phyloP scores from a whole-genome alignment of 2,329 filamentous ascomycete genomes.

The Periglandula ipomoeae region DNA sequence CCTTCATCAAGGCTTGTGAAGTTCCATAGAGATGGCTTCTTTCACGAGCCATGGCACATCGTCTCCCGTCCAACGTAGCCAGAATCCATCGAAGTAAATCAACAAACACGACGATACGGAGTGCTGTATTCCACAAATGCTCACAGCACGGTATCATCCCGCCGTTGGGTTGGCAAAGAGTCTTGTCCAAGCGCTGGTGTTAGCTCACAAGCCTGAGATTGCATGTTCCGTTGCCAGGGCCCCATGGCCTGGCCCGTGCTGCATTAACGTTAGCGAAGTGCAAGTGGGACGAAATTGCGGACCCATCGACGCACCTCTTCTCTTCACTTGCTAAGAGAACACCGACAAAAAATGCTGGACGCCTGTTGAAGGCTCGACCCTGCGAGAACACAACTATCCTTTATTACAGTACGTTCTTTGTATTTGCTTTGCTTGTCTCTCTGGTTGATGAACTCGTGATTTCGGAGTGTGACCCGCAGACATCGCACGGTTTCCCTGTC shows the following conservation, averaged over 20 bases:
- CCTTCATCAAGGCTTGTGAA: too few relatives aligned
- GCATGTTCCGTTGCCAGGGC: conserved; percentile 1
- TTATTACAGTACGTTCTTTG: too few relatives aligned
- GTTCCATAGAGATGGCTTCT: too few relatives aligned
- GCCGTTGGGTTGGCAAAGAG: background rate
- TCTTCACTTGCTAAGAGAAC: background rate
- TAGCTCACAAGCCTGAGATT: background rate
- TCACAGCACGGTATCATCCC: too few relatives aligned
- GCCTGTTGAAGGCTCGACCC: too few relatives aligned
- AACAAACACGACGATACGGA: background rate
- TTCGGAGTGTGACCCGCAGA: too few relatives aligned
- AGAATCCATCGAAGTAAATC: background rate
- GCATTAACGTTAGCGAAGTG: conserved; percentile 13
- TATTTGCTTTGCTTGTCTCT: too few relatives aligned
- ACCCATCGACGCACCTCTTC: conserved; percentile 11
- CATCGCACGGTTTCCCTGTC: too few relatives aligned
- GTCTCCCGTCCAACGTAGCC: background rate
- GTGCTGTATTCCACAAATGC: too few relatives aligned
- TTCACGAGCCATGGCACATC: background rate
- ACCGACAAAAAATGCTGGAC: conserved; percentile 3
- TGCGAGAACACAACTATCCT: too few relatives aligned
- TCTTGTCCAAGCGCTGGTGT: too few relatives aligned
- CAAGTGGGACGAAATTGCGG: conserved; percentile 17
- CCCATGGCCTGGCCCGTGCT: conserved; percentile 2
- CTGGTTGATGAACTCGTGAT: too few relatives aligned